Evolutionary conservation across 805 yeast species (phyloP).

Genomic region (Sugiyamaella valdiviana): DNA sequence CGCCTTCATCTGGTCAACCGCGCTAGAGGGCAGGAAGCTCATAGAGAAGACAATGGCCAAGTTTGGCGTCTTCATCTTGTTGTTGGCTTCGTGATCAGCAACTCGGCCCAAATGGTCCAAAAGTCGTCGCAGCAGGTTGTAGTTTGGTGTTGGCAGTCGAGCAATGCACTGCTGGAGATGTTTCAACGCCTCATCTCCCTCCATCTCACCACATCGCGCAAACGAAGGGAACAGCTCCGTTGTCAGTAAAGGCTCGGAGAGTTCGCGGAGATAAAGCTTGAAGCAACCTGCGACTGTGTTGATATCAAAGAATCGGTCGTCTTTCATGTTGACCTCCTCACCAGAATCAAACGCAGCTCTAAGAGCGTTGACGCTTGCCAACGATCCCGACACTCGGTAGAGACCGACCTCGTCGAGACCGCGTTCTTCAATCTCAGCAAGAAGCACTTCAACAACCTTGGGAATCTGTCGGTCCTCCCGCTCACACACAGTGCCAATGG

Average conservation of each 20-base stretch:
- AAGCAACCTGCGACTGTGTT: slow-evolving; percentile 86
- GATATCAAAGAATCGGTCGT: slow-evolving; percentile 65
- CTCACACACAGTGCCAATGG: slow-evolving; percentile 66
- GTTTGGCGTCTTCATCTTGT: slow-evolving; percentile 85
- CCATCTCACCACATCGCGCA: slow-evolving; percentile 28
- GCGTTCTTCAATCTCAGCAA: slow-evolving; percentile 73
- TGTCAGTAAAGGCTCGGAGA: slow-evolving; percentile 78
- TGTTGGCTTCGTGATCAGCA: slow-evolving; percentile 56
- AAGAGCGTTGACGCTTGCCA: slow-evolving; percentile 49
- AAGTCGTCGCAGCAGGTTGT: slow-evolving; percentile 58
- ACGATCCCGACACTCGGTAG: slow-evolving; percentile 67
- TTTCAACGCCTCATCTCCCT: slow-evolving; percentile 14
- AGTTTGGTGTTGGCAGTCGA: slow-evolving; percentile 59
- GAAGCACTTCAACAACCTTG: slow-evolving; percentile 53
- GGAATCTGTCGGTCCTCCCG: slow-evolving; percentile 65
- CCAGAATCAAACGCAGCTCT: slow-evolving; percentile 52
- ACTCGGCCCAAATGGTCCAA: slow-evolving; percentile 65
- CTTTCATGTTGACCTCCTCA: slow-evolving; percentile 38
- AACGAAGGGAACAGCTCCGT: slow-evolving; percentile 58
- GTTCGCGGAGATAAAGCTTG: slow-evolving; percentile 73
- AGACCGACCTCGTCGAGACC: slow-evolving; percentile 89
- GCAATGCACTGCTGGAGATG: slow-evolving; percentile 31
- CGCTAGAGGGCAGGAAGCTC: slow-evolving; percentile 42
- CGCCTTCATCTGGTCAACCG: slow-evolving; percentile 40
- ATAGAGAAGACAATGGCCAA: slow-evolving; percentile 81